Base-by-base conservation (phyloP, 495 filamentous ascomycete genomes). In the Penicillium goetzii region DNA sequence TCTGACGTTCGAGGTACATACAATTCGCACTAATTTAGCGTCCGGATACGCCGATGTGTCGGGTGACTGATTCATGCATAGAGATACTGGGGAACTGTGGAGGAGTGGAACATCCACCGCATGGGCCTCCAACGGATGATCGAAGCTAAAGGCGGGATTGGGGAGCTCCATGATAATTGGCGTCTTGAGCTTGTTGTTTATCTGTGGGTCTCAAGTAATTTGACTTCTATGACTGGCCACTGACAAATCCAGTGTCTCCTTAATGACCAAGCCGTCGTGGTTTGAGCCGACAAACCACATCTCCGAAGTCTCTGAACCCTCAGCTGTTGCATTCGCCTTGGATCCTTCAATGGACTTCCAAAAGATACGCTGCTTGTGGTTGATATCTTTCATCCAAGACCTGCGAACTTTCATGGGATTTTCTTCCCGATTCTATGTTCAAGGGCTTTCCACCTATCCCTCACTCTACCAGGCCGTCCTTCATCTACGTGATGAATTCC, bases 351-450 rank as follows among this genome's bases (percentile, higher is more conserved):
- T 62, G 9, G 72, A 74, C 30, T 19, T 71, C 15, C 66, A 71
- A 32, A 72, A 72, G 50, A 56, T 74, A 21, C 69, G 71, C 41
- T 72, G 67, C 34, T 51, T 74, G 25, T 74, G 72, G 72, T 47
- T 74, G 47, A 72, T 74, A 61, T 74, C 72, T 36, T 74, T 74
- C 38, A 68, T 74, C 6, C 72, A 74, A 50, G 72, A 74, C 32
- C 68, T 74, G 65, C 60, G 72, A 26, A 72, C 62, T 2, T 65
- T 74, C 30, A 72, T 72, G 72, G 69, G 64, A 30, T 67, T 64
- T 28, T 58, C 56, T 19, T 58, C 56, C 17, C 41, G 41, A 21
- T 65, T 74, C 7, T 68, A 70, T 26, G 47, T 32, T 0, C 53
- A 49, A 19, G 69, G 67, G 0, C 59, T 74, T 2, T 61, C 60